Conservation (phyloP, 345 rosid genomes). For the Psidium friedrichsthalianum region DNA sequence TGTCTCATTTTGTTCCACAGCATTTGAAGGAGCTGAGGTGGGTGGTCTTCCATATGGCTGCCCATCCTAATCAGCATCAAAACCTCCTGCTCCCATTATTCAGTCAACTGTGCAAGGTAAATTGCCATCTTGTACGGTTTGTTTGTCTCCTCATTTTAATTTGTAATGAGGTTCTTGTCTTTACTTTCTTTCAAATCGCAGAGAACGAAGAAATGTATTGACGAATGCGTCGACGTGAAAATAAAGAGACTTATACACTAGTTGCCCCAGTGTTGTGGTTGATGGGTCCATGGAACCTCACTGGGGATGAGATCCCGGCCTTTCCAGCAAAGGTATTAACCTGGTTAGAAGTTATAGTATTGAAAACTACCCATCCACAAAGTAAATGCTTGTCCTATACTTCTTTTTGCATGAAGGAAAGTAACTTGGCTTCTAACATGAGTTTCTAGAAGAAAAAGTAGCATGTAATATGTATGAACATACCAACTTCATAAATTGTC, state of each 20-base stretch:
- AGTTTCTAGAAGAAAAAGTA: background rate
- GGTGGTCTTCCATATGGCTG: slow-evolving; percentile 94
- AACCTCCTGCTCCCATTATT: slow-evolving; percentile 60
- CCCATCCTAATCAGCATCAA: slow-evolving; percentile 88
- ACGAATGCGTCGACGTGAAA: slow-evolving; percentile 62
- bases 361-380: background rate
- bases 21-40: slow-evolving; percentile 62
- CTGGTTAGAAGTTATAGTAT: background rate
- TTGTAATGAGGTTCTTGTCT: background rate
- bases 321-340: slow-evolving; percentile 49
- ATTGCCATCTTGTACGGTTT: background rate
- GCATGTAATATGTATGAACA: background rate
- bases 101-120: slow-evolving; percentile 87
- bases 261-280: slow-evolving; percentile 91
- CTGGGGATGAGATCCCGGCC: slow-evolving; percentile 63
- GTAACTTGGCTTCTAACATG: background rate
- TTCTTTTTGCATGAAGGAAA: background rate
- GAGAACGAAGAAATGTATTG: slow-evolving; percentile 77
- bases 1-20: slow-evolving; percentile 20
- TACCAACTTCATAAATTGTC: background rate
- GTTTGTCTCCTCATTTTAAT: background rate
- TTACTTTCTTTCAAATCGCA: background rate
- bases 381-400: background rate
- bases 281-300: slow-evolving; percentile 62
- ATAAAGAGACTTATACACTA: slow-evolving; percentile 87